Evolutionary conservation across 1,139 yeast genomes (phyloP).

Genomic region (Pichia terricola): DNA sequence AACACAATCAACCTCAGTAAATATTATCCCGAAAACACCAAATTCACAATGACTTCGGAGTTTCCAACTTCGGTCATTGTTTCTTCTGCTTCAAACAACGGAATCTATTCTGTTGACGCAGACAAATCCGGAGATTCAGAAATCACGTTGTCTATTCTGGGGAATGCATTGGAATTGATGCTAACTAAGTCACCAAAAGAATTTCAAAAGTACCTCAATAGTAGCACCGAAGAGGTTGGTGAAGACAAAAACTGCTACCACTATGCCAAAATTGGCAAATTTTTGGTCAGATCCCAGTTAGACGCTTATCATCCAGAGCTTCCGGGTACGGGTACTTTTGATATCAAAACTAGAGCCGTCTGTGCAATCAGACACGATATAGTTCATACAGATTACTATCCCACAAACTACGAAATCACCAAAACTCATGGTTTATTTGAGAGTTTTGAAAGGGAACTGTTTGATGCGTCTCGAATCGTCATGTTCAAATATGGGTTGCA

Average conservation of each 20-base stretch:
- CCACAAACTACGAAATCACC: conserved; percentile 57
- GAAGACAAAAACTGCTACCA: conserved; percentile 40
- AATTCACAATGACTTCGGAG: conserved; percentile 28
- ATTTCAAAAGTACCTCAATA: conserved; percentile 16
- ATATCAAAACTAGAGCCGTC: conserved; percentile 85
- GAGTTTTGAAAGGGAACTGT: conserved; percentile 70
- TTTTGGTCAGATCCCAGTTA: conserved; percentile 81
- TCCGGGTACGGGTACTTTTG: conserved; percentile 91
- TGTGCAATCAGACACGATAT: conserved; percentile 77
- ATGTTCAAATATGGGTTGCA: conserved; percentile 80
- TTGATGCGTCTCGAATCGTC: conserved; percentile 67
- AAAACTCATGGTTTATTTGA: conserved; percentile 56
- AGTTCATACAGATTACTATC: conserved; percentile 44
- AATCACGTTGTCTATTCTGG: conserved; percentile 65
- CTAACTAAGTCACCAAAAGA: conserved; percentile 45
- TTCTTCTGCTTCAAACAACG: conserved; percentile 27
- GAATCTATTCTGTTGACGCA: conserved; percentile 55
- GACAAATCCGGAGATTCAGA: conserved; percentile 66
- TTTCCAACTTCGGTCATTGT: conserved; percentile 35
- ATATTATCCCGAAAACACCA: conserved; percentile 27
- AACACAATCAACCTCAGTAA: conserved; percentile 36
- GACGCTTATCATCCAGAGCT: conserved; percentile 71
- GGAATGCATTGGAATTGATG: conserved; percentile 67
- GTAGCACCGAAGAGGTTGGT: conserved; percentile 7
- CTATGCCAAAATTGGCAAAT: conserved; percentile 58